Evolutionary conservation across 2,329 filamentous ascomycete species (phyloP), one percentile per base, ranked within the genome.

Genomic region (Calonectria multiphialidica): DNA sequence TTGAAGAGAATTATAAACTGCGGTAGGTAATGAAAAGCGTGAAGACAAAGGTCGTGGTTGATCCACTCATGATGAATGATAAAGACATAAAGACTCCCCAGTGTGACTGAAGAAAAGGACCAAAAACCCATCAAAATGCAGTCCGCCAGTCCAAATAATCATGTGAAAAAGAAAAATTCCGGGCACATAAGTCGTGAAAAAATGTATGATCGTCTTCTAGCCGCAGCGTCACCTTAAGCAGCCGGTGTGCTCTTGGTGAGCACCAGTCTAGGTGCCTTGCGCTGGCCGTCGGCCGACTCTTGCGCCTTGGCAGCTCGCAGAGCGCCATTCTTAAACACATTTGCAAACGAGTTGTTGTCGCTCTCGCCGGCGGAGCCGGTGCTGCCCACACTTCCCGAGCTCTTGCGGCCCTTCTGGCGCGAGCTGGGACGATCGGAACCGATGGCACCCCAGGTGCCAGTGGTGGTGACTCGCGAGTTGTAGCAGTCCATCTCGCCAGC

Each of bases 221-320:
- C 67, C 68, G 64, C 72, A 74, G 77, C 74, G 63, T 78, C 72
- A 78, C 76, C 76, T 76, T 72, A 78, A 75, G 73, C 77, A 73
- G 72, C 68, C 18, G 75, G 59, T 5, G 69, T 79, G 73, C 65
- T 78, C 83, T 93, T 96, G 77, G 94, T 96, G 77, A 98, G 90
- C 77, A 98, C 93, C 81, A 98, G 91, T 88, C 95, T 93, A 66
- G 95, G 93, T 78, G 93, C 94, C 88, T 93, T 96, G 85, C 95
- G 94, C 84, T 95, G 92, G 71, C 89, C 88, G 75, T 90, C 88
- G 64, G 85, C 84, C 49, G 86, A 86, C 78, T 91, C 88, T 74
- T 90, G 84, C 44, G 80, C 83, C 82, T 92, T 89, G 85, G 87
- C 83, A 59, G 85, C 83, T 81, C 87, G 83, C 82, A 88, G 83